Evolutionary conservation across 176 grass and related monocot genomes (phyloP), one percentile per base, ranked within the genome.

Genomic region (Hyparrhenia diplandra): DNA sequence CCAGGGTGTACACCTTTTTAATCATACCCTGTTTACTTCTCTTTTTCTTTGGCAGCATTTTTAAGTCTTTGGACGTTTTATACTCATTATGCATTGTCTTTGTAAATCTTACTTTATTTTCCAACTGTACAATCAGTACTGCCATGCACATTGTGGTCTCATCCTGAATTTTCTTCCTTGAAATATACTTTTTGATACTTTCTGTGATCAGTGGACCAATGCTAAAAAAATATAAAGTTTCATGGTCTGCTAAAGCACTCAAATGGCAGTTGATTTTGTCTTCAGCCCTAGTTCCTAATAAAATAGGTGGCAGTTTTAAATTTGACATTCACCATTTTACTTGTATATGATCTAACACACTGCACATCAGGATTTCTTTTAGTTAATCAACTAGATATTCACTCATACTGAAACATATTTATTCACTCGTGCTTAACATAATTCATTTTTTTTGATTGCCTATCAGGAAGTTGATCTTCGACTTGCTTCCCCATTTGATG

Each of bases 401-500:
- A 27, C 64, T 78, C 42, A 45, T 65, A 64, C 11, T 6, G 62
- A 89, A 77, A 67, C 6, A 28, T 41, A 21, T 64, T 23, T 65
- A 34, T 73, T 25, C 1, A 24, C 1, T 60, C 10, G 57, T 97
- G 14, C 46, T 49, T 47, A 47, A 14, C 45, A 47, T 47, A 4
- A 47, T 47, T 49, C 14, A 49, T 17, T 49, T 47, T 18, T 4
- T 49, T 49, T n/a, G 46, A 49, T 49, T 49, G 14, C 14, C 14
- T 49, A 18, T 49, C 46, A 49, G 46, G 16, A 49, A 49, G 46
- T 49, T 49, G 46, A 49, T 49, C 46, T 49, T 78, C 83, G 89
- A 76, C 86, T 80, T 25, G 89, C 95, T 58, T 77, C 92, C 69
- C 95, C 92, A 3, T 35, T 94, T 35, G 88, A 88, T 66, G 85